Evolutionary conservation across 805 yeast species (phyloP), one percentile per base, ranked within the genome.

Genomic region (Kodamaea kakaduensis): DNA sequence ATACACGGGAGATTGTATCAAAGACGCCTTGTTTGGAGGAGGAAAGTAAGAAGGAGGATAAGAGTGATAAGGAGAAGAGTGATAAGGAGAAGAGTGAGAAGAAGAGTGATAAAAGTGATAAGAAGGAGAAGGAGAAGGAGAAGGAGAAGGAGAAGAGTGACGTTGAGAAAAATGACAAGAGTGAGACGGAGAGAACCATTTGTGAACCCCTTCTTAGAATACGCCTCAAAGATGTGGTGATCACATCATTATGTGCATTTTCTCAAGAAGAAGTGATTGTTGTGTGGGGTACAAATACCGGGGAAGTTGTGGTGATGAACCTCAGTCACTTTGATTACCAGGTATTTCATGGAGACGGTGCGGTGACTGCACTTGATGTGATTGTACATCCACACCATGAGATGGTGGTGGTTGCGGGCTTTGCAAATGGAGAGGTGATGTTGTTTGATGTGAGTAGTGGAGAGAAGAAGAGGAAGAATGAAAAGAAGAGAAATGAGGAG

Each of bases 301-400:
- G 90, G n/a, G 86, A 79, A 45, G 54, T 83, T 2, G 43, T 82
- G 5, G 69, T 86, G 71, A 42, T 79, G 22, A 83, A 81, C 43
- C 71, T 81, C 52, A 40, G 52, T 56, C 39, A 68, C 59, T 44
- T 64, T 51, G 40, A 61, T 51, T 43, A 68, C 76, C 32, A 73
- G 67, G 26, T 59, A 53, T 24, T 29, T n/a, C 12, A 9, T 9
- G 18, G 15, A 10, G 31, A 33, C 3, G 12, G 22, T 18, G 22
- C 28, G 2, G 50, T 50, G 7, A 50, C 55, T 5, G 37, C 56
- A 6, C 29, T 54, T 7, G 49, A 46, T 26, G 48, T 46, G 43
- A 50, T 54, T 10, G 9, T 29, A n/a, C 55, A 52, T 26, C 64
- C 70, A 0, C 46, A 50, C 9, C 54, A 62, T 45, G 77, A 73